Evolutionary conservation across 169 alveolate species (phyloP).

Genomic region (Plasmodium billcollinsi): DNA sequence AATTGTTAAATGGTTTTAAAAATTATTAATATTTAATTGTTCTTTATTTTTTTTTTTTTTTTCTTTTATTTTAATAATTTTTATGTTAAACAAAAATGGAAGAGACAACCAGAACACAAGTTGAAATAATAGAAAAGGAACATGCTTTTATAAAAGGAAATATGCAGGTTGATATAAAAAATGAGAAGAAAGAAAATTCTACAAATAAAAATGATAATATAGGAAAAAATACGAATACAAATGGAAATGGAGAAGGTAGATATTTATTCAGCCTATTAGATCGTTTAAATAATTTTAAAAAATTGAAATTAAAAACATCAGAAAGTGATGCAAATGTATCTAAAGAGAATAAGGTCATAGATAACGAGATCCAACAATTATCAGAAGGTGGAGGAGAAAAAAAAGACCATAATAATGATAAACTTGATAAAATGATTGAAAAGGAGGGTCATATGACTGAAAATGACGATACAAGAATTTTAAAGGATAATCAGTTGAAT

Average conservation of each 20-base stretch:
- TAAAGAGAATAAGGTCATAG: not conserved
- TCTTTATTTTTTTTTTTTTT: not conserved
- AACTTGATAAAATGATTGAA: not conserved
- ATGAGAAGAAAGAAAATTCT: slow-evolving; percentile 11
- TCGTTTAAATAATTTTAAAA: slow-evolving; percentile 49
- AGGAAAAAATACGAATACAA: not conserved
- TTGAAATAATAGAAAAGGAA: slow-evolving; percentile 17
- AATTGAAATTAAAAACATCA: slow-evolving; percentile 8
- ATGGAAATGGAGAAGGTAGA: slow-evolving; percentile 5
- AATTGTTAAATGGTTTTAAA: no score
- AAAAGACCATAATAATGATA: not conserved
- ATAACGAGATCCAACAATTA: no score
- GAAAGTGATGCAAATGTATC: not conserved
- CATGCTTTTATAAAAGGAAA: slow-evolving; percentile 8
- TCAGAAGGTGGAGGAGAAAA: not conserved
- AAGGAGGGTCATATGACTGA: not conserved
- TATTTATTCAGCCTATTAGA: slow-evolving; percentile 50
- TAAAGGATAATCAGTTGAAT: slow-evolving; percentile 2
- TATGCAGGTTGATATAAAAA: not conserved
- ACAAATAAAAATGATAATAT: not conserved
- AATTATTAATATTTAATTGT: no score
- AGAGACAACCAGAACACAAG: slow-evolving; percentile 1
- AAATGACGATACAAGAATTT: not conserved
- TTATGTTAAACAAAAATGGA: slow-evolving; percentile 12
- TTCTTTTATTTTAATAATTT: not conserved